Percentiles rank a stretch among this genome's conserved stretches.
These are phyloP conservation scores for Monosporozyma solicola DNA, from an alignment of 805 yeast species.

Conservation along the genomic window DNA sequence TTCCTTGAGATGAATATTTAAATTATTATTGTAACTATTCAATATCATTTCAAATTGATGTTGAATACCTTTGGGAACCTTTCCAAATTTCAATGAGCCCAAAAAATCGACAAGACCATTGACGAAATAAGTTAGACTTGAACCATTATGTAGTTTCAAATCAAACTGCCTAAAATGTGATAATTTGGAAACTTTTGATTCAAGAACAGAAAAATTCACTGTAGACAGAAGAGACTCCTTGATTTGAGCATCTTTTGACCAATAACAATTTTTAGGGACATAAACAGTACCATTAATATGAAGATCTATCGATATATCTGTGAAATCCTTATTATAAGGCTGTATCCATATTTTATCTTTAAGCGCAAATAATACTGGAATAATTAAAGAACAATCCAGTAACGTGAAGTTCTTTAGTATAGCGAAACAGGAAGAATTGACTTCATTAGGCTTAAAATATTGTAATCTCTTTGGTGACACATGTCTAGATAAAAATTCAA, in stretches of 20 bases:
- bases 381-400: slow-evolving; percentile 17
- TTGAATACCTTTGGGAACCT: slow-evolving; percentile 4
- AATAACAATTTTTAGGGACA: slow-evolving; percentile 10
- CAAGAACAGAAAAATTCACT: background rate
- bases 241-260: background rate
- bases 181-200: slow-evolving; percentile 4
- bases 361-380: slow-evolving; percentile 12
- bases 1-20: slow-evolving; percentile 10
- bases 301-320: slow-evolving; percentile 10
- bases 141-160: slow-evolving; percentile 2
- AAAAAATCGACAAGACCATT: slow-evolving; percentile 10
- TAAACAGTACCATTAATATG: slow-evolving; percentile 13
- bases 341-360: slow-evolving; percentile 10
- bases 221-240: background rate
- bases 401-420: slow-evolving; percentile 12
- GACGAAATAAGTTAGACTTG: slow-evolving; percentile 11
- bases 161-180: slow-evolving; percentile 12
- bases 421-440: slow-evolving; percentile 7
- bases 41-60: slow-evolving; percentile 8
- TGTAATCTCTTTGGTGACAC: slow-evolving; percentile 12
- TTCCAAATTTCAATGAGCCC: slow-evolving; percentile 15
- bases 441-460: slow-evolving; percentile 8
- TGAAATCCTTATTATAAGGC: slow-evolving; percentile 6
- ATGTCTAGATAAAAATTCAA: slow-evolving; percentile 12
- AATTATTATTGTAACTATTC: slow-evolving; percentile 1